phyloP scores from a whole-genome alignment of 768 basidiomycete genomes.

The Tulasnella sp. region DNA sequence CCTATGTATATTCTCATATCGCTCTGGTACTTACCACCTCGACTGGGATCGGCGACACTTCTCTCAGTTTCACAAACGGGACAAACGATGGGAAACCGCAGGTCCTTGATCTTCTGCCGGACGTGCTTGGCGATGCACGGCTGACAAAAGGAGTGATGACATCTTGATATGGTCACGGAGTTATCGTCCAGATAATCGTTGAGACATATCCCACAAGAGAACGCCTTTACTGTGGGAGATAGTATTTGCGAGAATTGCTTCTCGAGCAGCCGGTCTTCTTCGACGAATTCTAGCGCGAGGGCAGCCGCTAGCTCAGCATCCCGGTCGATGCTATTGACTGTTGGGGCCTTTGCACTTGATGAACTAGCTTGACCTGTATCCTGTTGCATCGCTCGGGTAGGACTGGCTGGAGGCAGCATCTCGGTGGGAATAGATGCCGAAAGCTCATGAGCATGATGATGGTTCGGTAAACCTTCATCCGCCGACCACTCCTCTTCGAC shows the following conservation, averaged over 20 bases:
- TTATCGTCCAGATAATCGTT: conserved; percentile 36
- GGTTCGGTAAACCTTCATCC: neutral
- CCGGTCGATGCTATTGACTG: neutral
- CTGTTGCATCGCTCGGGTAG: neutral
- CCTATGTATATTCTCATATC: neutral
- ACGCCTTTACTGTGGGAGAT: conserved; percentile 18
- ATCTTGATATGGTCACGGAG: conserved; percentile 34
- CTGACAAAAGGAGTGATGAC: conserved; percentile 44
- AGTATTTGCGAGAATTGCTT: neutral
- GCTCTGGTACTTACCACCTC: conserved; percentile 26
- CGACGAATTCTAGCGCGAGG: neutral
- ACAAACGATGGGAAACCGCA: conserved; percentile 49
- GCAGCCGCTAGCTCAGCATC: neutral
- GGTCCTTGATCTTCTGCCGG: conserved; percentile 36
- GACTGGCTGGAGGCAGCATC: neutral
- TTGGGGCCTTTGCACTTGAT: neutral
- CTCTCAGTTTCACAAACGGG: conserved; percentile 36
- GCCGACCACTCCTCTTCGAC: neutral
- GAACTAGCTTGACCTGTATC: neutral
- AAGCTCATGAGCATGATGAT: neutral
- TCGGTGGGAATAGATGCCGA: neutral
- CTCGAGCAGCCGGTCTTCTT: neutral
- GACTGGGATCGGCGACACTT: neutral
- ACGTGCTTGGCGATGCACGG: conserved; percentile 37
- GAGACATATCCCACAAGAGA: conserved; percentile 45